Conservation (phyloP, 352 stramenopile species). For the Pythium folliculosum region DNA sequence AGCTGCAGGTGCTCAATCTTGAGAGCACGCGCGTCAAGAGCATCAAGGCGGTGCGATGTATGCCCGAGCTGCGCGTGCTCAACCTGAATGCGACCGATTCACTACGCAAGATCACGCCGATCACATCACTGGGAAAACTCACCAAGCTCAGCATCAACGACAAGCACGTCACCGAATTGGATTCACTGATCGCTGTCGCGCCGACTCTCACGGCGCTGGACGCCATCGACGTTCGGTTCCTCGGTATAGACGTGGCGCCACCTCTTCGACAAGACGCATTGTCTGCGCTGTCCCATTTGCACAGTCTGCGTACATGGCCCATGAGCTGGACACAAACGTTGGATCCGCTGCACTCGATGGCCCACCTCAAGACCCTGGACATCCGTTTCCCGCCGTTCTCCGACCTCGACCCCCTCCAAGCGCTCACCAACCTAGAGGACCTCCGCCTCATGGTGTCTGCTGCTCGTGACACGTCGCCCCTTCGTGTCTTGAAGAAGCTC, state of each 20-base stretch:
- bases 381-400: conserved; percentile 23
- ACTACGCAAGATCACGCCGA: conserved; percentile 5
- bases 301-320: conserved; percentile 15
- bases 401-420: conserved; percentile 11
- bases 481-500: conserved; percentile 13
- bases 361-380: conserved; percentile 6
- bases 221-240: conserved; percentile 19
- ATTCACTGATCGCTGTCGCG: conserved; percentile 10
- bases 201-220: conserved; percentile 14
- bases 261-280: background rate
- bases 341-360: conserved; percentile 4
- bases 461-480: conserved; percentile 13
- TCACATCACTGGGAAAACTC: conserved; percentile 13
- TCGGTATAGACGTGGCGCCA: background rate
- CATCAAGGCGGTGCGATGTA: conserved; percentile 5
- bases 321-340: conserved; percentile 25
- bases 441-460: conserved; percentile 13
- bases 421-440: conserved; percentile 13
- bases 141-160: conserved; percentile 22
- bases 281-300: background rate
- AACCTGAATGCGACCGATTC: conserved; percentile 20
- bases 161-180: conserved; percentile 16
- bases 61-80: conserved; percentile 21
- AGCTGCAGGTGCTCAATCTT: conserved; percentile 17
- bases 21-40: conserved; percentile 23